Percentiles rank a stretch among this genome's conserved stretches.
Conservation (phyloP, 768 basidiomycete genomes). For the Rhodotorula paludigena region DNA sequence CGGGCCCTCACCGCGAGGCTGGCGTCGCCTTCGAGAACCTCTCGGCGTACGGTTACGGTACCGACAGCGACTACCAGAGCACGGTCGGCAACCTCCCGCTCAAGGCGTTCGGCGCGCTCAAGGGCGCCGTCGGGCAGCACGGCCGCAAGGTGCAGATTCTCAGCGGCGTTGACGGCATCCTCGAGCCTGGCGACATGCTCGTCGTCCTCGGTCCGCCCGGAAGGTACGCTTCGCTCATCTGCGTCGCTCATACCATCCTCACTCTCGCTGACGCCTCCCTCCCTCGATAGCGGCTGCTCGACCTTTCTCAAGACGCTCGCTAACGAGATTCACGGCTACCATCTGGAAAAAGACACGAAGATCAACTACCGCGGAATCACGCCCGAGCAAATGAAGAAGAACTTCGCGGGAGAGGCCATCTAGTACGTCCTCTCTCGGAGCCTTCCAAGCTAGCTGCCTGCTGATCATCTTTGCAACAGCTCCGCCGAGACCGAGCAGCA, state of each 20-base stretch:
- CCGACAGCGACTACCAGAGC: conserved; percentile 12
- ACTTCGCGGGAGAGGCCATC: conserved; percentile 65
- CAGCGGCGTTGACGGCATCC: not conserved
- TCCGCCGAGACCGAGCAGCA: conserved; percentile 33
- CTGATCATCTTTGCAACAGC: conserved; percentile 51
- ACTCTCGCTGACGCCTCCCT: conserved; percentile 40
- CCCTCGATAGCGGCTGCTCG: conserved; percentile 44
- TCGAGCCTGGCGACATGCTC: conserved; percentile 68
- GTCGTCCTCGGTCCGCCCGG: conserved; percentile 49
- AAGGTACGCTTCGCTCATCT: conserved; percentile 35
- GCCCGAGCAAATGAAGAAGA: conserved; percentile 49
- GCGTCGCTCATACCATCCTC: conserved; percentile 43
- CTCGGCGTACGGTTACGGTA: conserved; percentile 13
- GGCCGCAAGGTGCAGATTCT: conserved; percentile 51
- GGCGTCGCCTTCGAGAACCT: conserved; percentile 32
- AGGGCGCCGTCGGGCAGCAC: conserved; percentile 56
- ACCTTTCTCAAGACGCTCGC: conserved; percentile 57
- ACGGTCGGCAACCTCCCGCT: conserved; percentile 11
- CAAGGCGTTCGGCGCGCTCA: conserved; percentile 12
- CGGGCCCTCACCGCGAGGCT: not conserved
- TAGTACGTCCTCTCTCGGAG: conserved; percentile 78
- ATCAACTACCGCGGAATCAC: conserved; percentile 53
- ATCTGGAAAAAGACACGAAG: conserved; percentile 50
- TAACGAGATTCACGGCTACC: conserved; percentile 47
- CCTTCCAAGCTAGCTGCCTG: conserved; percentile 68